A percentile compares a stretch with the other conserved stretches of the same genome.
phyloP scores from a whole-genome alignment of 2,329 filamentous ascomycete genomes.

The Penicillium sp. region DNA sequence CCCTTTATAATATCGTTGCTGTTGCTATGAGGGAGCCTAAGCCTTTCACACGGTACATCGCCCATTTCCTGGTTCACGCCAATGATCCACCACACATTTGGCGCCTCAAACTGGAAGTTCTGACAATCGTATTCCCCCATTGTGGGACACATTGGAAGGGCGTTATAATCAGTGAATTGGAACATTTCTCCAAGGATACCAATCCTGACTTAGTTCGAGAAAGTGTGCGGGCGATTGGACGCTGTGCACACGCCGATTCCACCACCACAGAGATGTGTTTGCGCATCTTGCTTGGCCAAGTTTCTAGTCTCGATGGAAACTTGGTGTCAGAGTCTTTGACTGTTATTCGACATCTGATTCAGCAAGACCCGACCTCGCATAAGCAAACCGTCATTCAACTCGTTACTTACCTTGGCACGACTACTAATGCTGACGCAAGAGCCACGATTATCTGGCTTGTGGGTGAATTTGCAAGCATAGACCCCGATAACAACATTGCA shows the following conservation, averaged over 20 bases:
- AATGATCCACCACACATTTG: conserved; percentile 80
- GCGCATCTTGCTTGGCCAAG: conserved; percentile 78
- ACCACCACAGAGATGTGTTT: conserved; percentile 76
- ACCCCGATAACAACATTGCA: conserved; percentile 84
- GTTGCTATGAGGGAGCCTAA: conserved; percentile 75
- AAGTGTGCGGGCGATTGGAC: conserved; percentile 86
- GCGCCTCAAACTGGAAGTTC: conserved; percentile 86
- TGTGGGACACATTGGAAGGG: conserved; percentile 74
- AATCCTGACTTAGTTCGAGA: conserved; percentile 81
- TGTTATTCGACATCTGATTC: conserved; percentile 92
- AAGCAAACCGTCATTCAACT: conserved; percentile 81
- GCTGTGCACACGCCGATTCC: conserved; percentile 79
- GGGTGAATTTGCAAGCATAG: conserved; percentile 82
- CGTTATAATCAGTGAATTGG: conserved; percentile 85
- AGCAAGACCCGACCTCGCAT: conserved; percentile 80
- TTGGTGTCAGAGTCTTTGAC: conserved; percentile 91
- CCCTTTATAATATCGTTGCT: conserved; percentile 92
- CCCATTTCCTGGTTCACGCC: conserved; percentile 83
- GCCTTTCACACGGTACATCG: conserved; percentile 83
- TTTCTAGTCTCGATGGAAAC: conserved; percentile 82
- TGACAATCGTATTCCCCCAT: conserved; percentile 88
- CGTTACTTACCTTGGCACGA: conserved; percentile 86
- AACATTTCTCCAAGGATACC: conserved; percentile 79
- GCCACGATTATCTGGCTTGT: conserved; percentile 98
- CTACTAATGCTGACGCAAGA: conserved; percentile 81